Percentiles rank a stretch among this genome's conserved stretches.
Conservation (phyloP, 2,329 filamentous ascomycete species). For the Proliferodiscus dingleyae region DNA sequence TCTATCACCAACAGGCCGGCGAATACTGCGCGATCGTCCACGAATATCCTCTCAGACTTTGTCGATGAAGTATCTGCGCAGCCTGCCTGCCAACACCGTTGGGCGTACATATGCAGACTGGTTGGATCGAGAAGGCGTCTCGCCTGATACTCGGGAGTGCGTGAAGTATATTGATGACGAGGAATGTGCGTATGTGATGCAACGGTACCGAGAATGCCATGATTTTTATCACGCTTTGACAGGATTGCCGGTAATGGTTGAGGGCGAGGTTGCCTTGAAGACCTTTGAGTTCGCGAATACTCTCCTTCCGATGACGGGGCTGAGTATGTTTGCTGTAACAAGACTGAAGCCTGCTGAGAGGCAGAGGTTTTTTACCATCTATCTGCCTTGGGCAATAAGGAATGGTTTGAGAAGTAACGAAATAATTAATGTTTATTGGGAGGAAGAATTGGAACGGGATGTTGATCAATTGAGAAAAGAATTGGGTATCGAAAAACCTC, state of each 20-base stretch:
- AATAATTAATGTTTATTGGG: constrained; percentile 96
- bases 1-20: constrained; percentile 71
- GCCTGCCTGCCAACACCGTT: constrained; percentile 67
- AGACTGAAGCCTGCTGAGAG: constrained; percentile 60
- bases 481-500: constrained; percentile 81
- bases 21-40: constrained; percentile 85
- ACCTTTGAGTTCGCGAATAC: constrained; percentile 97
- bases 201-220: constrained; percentile 93
- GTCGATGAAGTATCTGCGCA: constrained; percentile 61
- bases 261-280: constrained; percentile 96
- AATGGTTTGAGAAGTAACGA: constrained; percentile 76
- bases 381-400: constrained; percentile 84
- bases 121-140: constrained; percentile 92
- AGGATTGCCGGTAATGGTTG: constrained; percentile 82
- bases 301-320: constrained; percentile 86
- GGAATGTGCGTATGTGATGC: constrained; percentile 98
- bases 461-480: constrained; percentile 69
- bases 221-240: constrained; percentile 97
- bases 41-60: constrained; percentile 74
- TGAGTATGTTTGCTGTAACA: constrained; percentile 70
- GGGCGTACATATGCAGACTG: constrained; percentile 80
- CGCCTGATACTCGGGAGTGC: constrained; percentile 75
- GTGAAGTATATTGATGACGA: constrained; percentile 92
- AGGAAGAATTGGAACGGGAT: constrained; percentile 83
- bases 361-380: constrained; percentile 64